Conservation (phyloP, 768 basidiomycete species). For the Clitopilus passeckerianus region DNA sequence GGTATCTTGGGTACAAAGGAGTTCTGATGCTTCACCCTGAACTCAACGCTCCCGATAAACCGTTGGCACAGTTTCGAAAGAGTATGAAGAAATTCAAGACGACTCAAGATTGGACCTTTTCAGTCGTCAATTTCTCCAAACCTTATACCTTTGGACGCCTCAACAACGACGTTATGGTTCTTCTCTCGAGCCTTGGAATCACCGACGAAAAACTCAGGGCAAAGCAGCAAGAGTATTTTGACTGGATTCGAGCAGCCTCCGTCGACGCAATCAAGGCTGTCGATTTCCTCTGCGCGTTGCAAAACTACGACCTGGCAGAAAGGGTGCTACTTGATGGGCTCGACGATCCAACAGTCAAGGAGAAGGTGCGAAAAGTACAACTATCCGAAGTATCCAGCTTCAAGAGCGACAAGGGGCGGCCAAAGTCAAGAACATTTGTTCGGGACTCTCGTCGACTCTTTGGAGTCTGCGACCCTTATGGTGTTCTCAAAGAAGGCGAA, state of each 20-base stretch:
- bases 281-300: slow-evolving; percentile 50
- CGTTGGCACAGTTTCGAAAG: slow-evolving; percentile 53
- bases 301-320: slow-evolving; percentile 45
- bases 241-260: slow-evolving; percentile 51
- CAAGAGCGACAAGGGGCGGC: slow-evolving; percentile 44
- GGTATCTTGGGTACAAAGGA: slow-evolving; percentile 70
- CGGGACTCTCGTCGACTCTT: slow-evolving; percentile 58
- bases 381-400: slow-evolving; percentile 46
- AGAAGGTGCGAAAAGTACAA: slow-evolving; percentile 39
- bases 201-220: slow-evolving; percentile 45
- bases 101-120: slow-evolving; percentile 53
- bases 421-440: slow-evolving; percentile 54
- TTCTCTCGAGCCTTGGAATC: slow-evolving; percentile 60
- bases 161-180: slow-evolving; percentile 67
- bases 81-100: slow-evolving; percentile 71
- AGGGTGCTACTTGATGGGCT: slow-evolving; percentile 50
- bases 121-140: slow-evolving; percentile 58
- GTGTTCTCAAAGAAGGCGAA: slow-evolving; percentile 57
- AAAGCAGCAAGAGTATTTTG: slow-evolving; percentile 56
- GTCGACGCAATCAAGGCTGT: slow-evolving; percentile 42
- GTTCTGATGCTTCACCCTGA: slow-evolving; percentile 63
- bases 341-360: slow-evolving; percentile 34
- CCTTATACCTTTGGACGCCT: slow-evolving; percentile 63
- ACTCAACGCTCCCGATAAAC: slow-evolving; percentile 41
- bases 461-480: slow-evolving; percentile 65